phyloP scores from a whole-genome alignment of 352 stramenopile genomes.

The Plasmopara muralis region DNA sequence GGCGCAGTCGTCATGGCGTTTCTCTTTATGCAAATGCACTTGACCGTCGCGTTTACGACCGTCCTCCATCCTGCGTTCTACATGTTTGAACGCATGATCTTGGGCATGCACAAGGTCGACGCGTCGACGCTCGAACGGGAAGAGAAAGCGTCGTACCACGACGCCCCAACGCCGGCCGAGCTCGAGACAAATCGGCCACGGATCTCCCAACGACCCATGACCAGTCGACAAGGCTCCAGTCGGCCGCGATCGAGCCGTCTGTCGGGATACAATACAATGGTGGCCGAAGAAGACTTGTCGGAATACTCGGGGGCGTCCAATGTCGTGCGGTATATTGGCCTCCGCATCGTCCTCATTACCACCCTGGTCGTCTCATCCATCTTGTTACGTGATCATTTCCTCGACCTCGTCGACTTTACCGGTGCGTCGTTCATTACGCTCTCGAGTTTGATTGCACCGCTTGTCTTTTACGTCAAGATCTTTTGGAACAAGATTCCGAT shows the following conservation, averaged over 20 bases:
- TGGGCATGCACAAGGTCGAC: slow-evolving; percentile 21
- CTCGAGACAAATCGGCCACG: slow-evolving; percentile 22
- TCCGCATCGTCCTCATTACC: slow-evolving; percentile 31
- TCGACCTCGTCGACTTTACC: slow-evolving; percentile 43
- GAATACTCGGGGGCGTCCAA: slow-evolving; percentile 32
- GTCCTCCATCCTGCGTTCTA: slow-evolving; percentile 26
- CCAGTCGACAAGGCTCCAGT: not conserved
- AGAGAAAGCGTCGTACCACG: slow-evolving; percentile 29
- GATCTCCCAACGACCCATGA: not conserved
- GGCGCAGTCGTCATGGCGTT: slow-evolving; percentile 20
- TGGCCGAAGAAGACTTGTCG: slow-evolving; percentile 24
- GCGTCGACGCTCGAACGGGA: slow-evolving; percentile 4
- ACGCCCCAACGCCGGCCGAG: slow-evolving; percentile 17
- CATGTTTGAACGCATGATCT: slow-evolving; percentile 21
- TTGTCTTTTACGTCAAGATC: slow-evolving; percentile 46
- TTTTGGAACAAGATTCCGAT: slow-evolving; percentile 33
- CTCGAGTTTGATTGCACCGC: slow-evolving; percentile 38
- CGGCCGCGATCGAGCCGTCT: slow-evolving; percentile 1
- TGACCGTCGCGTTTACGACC: slow-evolving; percentile 20
- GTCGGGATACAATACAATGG: slow-evolving; percentile 13
- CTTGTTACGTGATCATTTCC: slow-evolving; percentile 37
- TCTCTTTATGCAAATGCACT: slow-evolving; percentile 27
- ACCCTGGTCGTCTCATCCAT: slow-evolving; percentile 33
- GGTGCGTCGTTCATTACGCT: slow-evolving; percentile 36
- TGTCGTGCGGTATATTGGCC: slow-evolving; percentile 25